These are phyloP conservation scores for Corylus americana DNA, from an alignment of 306 rosid genomes.

Conservation along the genomic window DNA sequence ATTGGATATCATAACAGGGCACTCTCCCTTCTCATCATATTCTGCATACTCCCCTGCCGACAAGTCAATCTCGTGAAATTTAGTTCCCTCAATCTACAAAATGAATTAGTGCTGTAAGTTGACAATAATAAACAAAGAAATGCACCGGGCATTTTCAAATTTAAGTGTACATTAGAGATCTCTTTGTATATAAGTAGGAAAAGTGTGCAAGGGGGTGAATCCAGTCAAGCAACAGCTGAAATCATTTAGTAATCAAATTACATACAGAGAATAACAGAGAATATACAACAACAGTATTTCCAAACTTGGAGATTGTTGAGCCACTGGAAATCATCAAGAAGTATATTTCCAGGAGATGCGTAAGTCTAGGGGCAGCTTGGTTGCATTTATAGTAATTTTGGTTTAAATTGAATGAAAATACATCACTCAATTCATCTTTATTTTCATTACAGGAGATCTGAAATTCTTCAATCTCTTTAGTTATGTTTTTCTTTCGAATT, in stretches of 20 bases:
- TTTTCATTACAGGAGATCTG: background rate
- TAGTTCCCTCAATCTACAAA: slow-evolving; percentile 68
- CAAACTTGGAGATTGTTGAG: background rate
- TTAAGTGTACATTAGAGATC: background rate
- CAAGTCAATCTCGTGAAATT: slow-evolving; percentile 72
- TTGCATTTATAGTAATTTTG: background rate
- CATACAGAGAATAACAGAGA: background rate
- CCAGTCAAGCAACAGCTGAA: background rate
- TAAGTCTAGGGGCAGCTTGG: background rate
- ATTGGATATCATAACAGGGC: slow-evolving; percentile 80
- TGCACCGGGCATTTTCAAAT: background rate
- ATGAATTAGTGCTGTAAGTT: slow-evolving; percentile 15
- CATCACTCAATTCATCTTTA: background rate
- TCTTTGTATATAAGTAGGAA: background rate
- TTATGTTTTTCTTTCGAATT: background rate
- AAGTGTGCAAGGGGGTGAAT: background rate
- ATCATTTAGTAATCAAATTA: background rate
- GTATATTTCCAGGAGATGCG: background rate
- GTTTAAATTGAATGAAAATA: background rate
- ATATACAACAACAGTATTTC: background rate
- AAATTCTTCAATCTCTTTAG: background rate
- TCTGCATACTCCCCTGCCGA: slow-evolving; percentile 72
- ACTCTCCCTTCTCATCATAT: slow-evolving; percentile 89
- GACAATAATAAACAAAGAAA: slow-evolving; percentile 1
- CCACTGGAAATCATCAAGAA: background rate